Evolutionary conservation across 164 flowering plant genomes (phyloP), one percentile per base, ranked within the genome.

Genomic region (Vitis rupestris): DNA sequence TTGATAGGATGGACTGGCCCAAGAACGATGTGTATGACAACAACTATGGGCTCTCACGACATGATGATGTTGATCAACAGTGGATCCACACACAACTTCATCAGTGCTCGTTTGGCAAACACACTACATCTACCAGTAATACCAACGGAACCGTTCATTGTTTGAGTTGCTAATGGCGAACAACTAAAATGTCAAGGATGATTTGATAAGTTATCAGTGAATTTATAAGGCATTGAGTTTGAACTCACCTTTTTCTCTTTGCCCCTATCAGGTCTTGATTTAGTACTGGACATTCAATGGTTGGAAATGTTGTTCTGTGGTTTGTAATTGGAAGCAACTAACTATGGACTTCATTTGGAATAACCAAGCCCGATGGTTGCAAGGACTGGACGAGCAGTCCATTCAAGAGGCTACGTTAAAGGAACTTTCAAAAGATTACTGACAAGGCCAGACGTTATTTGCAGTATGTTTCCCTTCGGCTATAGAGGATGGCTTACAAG

Each of bases 81-180:
- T 5, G 50, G 68, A 0, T 66, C 70, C 8, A 66, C 70, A 0
- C 66, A 72, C n/a, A 73, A 67, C 6, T 73, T 73, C 29, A 54
- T 67, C 9, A 48, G 17, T 16, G 61, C 54, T 0, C 8, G 10
- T 3, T 17, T 73, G 17, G 67, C 57, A 7, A 15, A 2, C 1
- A 0, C n/a, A 0, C 50, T 67, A 0, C 30, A 61, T 7, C 16
- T 73, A 15, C 50, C 50, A 1, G 50, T 61, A 8, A 12, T 48
- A 3, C 56, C 61, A 4, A 51, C 59, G 9, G 5, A 29, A 49
- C 2, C 47, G 1, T 49, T 50, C 17, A 14, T 15, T 0, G 53
- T 55, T 0, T 15, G 50, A 11, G 65, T 72, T 0, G 68, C 64
- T 0, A 50, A 68, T 29, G 54, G 69, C 1, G 51, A 10, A n/a